Base-by-base conservation (phyloP, 352 stramenopile species). In the Phytophthora colocasiae region DNA sequence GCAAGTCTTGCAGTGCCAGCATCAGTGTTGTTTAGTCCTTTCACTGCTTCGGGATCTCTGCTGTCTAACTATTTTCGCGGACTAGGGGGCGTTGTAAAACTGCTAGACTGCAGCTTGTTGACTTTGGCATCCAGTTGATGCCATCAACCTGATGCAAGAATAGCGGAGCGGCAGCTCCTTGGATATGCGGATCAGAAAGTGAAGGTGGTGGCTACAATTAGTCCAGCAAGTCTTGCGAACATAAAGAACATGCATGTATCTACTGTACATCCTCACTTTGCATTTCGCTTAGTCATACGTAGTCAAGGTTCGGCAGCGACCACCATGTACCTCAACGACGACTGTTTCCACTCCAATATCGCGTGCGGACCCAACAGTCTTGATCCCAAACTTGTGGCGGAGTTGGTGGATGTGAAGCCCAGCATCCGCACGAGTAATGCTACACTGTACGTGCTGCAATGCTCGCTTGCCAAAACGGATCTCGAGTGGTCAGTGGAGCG, bases 401-500 rank as follows among this genome's bases (percentile, higher is more conserved):
- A 66, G 4, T 32, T 90, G 41, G 36, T 76, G 10, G 62, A 70
- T 19, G 63, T 64, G 8, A 76, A 71, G 40, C 24, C 40, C 24
- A 49, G 61, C 15, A 9, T 38, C 40, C 48, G 39, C 24, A 40
- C 50, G 32, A 36, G 56, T 0, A 43, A 40, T 3, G 40, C 66
- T 19, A 89, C 81, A 1, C 48, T 66, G 15, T 91, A 90, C 55
- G 63, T 79, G 27, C 61, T 91, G 40, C 71, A 75, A 26, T 73
- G 75, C 48, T 74, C 69, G 14, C 54, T 91, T 2, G 47, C 64
- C 32, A 59, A 78, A 12, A 79, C 80, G 6, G 53, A 75, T 2
- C 46, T 83, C 1, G 66, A 87, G 65, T 93, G 85, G 87, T 77
- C 62, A 26, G 78, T 93, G 17, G 71, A 83, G 55, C 83, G 81